Percentiles rank a stretch among this genome's conserved stretches.
Conservation (phyloP, 768 basidiomycete genomes). For the Tylopilus sp. region DNA sequence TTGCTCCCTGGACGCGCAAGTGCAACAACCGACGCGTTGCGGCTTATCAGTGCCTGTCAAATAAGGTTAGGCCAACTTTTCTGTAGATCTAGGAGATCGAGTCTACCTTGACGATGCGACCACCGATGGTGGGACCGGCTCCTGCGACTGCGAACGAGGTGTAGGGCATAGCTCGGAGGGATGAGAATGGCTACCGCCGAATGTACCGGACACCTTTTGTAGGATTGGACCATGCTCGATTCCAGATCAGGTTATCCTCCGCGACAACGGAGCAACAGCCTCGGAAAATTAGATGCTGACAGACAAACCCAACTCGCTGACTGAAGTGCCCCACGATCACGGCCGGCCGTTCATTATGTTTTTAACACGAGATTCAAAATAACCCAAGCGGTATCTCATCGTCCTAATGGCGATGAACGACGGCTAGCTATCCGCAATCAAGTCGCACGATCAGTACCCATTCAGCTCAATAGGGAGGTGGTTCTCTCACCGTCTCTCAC, state of each 20-base stretch:
- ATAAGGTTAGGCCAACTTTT: background rate
- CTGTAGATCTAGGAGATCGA: too few relatives aligned
- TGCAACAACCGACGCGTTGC: conserved; percentile 24
- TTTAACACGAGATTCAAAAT: too few relatives aligned
- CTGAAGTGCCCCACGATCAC: too few relatives aligned
- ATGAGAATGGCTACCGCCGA: background rate
- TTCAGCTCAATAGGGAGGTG: too few relatives aligned
- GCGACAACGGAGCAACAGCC: background rate
- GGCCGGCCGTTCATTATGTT: too few relatives aligned
- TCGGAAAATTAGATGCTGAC: background rate
- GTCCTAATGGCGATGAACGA: too few relatives aligned
- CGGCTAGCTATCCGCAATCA: too few relatives aligned
- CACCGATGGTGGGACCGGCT: conserved; percentile 35
- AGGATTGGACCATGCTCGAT: background rate
- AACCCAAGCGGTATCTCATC: too few relatives aligned
- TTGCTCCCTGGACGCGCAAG: conserved; percentile 23
- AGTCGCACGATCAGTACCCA: too few relatives aligned
- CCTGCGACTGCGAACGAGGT: conserved; percentile 37
- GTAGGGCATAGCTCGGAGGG: conserved; percentile 19
- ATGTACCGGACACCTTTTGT: background rate
- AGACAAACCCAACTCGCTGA: too few relatives aligned
- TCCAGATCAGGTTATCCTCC: background rate
- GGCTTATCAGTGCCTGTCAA: conserved; percentile 20
- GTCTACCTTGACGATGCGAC: conserved; percentile 34
- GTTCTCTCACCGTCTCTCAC: too few relatives aligned